Base-by-base conservation (phyloP, 129 eudicot genomes). In the Rutidosis leptorrhynchoides region DNA sequence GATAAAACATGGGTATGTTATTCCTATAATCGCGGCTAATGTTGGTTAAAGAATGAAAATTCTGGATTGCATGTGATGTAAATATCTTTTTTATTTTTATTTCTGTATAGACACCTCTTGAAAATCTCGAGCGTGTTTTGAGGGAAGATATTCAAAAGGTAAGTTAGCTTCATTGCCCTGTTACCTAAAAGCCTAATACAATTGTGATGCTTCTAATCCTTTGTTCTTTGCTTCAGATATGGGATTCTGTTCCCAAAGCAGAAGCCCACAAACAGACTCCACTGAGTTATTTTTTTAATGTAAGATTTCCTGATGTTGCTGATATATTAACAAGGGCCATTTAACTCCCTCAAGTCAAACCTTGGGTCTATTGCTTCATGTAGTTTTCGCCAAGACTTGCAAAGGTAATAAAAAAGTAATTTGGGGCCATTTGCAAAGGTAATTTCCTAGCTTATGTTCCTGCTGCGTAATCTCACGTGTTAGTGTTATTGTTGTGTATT, bases 241-340 rank as follows among this genome's bases (percentile, higher is more conserved):
- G 98, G 98, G 98, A 88, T 76, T 81, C 91, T 25, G 98, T 92
- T 72, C 95, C 98, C 60, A 92, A 92, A 80, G 96, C 98, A 51
- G 89, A 85, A 77, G 96, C 89, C 51, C 96, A 88, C 87, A 88
- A 83, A 74, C 89, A 93, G 28, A 93, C 98, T 46, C 98, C 98
- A 28, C 51, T 93, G 29, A 85, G 98, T 77, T 96, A 88, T 21
- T 93, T 93, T 88, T 93, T 93, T 64, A 93, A 88, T 83, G 98
- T 93, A 81, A 91, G 97, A 55, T 48, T 30, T 23, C 11, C 30
- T 55, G 26, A 60, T 65, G 29, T 46, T 62, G 23, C 8, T 27
- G 45, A 17, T 33, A 45, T n/a, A n/a, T n/a, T n/a, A n/a, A n/a
- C n/a, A n/a, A n/a, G n/a, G n/a, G n/a, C n/a, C n/a, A n/a, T n/a